Percentiles rank a stretch among this genome's conserved stretches.
Evolutionary conservation across 225 moss, liverwort and hornwort genomes (phyloP).

Genomic region (Marchantia paleacea): DNA sequence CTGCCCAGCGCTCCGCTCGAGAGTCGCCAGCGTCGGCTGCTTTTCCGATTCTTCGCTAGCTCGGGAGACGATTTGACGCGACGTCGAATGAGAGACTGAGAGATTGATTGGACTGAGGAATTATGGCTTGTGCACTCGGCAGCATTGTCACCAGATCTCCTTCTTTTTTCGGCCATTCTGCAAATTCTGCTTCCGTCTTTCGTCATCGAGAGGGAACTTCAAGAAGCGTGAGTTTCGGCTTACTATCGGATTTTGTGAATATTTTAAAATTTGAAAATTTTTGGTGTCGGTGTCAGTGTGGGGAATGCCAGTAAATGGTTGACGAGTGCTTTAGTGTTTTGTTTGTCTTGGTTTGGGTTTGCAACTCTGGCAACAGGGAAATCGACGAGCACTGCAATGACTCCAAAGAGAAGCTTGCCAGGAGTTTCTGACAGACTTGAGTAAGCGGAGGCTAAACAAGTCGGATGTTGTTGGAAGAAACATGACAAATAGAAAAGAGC

Average conservation of each 20-base stretch:
- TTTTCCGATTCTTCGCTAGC: neutral
- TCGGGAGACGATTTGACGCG: neutral
- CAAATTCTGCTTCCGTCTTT: neutral
- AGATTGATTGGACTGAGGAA: neutral
- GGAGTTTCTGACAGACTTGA: too few species aligned
- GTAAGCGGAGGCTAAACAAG: too few species aligned
- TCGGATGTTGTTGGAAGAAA: too few species aligned
- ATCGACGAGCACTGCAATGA: too few species aligned
- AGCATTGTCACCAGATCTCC: conserved; percentile 1
- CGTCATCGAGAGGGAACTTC: neutral
- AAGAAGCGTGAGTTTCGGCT: conserved; percentile 9
- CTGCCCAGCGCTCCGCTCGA: neutral
- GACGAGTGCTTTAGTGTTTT: too few species aligned
- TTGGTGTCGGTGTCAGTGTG: neutral
- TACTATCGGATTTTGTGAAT: neutral
- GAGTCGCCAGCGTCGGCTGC: neutral
- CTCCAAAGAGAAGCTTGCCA: too few species aligned
- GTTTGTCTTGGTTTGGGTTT: too few species aligned
- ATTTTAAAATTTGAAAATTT: neutral
- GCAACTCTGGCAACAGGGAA: too few species aligned
- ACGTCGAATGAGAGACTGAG: neutral
- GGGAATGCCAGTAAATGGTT: neutral
- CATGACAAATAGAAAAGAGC: too few species aligned
- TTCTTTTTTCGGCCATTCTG: too few species aligned
- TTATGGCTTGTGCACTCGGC: conserved; percentile 10